Evolutionary conservation across 2,329 filamentous ascomycete genomes (phyloP).

Genomic region (Neofusicoccum cordaticola): DNA sequence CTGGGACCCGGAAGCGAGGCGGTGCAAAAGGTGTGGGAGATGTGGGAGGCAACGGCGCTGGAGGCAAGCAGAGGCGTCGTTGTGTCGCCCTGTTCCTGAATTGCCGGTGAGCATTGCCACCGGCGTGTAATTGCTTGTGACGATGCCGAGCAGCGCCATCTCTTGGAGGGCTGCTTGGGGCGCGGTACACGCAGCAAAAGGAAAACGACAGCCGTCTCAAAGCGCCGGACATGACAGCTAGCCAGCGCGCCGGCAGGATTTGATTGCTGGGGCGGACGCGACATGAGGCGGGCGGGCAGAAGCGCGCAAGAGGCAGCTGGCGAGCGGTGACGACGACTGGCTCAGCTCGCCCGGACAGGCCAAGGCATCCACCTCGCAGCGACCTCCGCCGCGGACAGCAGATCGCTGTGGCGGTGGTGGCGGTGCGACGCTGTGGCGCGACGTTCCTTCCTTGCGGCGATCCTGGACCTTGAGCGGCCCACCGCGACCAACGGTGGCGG

Average conservation of each 20-base stretch:
- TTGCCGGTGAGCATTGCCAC: not conserved
- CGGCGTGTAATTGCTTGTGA: not conserved
- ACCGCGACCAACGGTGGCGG: not conserved
- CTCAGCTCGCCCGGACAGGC: not conserved
- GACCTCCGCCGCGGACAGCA: not conserved
- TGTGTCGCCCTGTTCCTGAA: not conserved
- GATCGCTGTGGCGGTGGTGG: not conserved
- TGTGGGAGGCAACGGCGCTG: not conserved
- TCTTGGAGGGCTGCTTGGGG: not conserved
- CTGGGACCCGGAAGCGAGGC: not conserved
- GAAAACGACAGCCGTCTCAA: not conserved
- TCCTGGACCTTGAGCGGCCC: not conserved
- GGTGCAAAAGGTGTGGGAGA: conserved; percentile 7
- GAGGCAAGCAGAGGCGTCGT: not conserved
- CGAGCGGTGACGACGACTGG: not conserved
- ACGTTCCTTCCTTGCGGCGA: not conserved
- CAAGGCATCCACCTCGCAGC: not conserved
- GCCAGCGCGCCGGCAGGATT: not conserved
- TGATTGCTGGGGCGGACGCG: not conserved
- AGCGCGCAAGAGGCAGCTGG: not conserved
- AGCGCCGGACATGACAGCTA: not conserved
- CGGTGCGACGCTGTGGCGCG: not conserved
- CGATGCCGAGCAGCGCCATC: not conserved
- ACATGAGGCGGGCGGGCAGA: not conserved
- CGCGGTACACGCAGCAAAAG: not conserved